These are phyloP conservation scores for Fusarium continuum DNA, from an alignment of 2,329 filamentous ascomycete genomes.

Conservation along the genomic window DNA sequence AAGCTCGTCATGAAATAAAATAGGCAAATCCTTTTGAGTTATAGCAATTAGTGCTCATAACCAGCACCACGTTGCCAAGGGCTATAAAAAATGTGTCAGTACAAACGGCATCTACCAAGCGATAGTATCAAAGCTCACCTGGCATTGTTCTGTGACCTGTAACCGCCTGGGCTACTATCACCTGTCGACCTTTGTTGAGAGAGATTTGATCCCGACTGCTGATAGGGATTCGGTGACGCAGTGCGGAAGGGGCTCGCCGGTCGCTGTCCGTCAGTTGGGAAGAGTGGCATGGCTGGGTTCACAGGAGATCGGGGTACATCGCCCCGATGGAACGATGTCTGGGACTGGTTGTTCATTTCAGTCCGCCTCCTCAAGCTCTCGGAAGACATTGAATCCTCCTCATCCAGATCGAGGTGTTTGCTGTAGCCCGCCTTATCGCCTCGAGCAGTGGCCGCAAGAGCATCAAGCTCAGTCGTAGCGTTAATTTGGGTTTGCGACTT, in stretches of 20 bases:
- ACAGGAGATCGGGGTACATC: conserved; percentile 50
- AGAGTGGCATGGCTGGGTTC: conserved; percentile 56
- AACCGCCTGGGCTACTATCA: conserved; percentile 47
- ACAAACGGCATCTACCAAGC: not conserved
- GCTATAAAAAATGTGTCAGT: conserved; percentile 44
- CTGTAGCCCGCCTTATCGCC: conserved; percentile 76
- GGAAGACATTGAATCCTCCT: conserved; percentile 54
- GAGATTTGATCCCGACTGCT: conserved; percentile 45
- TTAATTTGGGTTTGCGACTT: conserved; percentile 88
- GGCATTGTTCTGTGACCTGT: conserved; percentile 51
- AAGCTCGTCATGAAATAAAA: conserved; percentile 34
- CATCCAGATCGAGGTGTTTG: conserved; percentile 52
- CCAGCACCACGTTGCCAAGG: conserved; percentile 58
- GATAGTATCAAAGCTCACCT: conserved; percentile 45
- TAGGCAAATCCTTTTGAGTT: conserved; percentile 15
- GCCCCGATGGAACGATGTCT: conserved; percentile 45
- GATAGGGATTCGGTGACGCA: conserved; percentile 50
- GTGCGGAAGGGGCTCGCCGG: conserved; percentile 50
- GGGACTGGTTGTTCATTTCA: conserved; percentile 46
- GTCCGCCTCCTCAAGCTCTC: conserved; percentile 51
- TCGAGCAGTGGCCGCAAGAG: conserved; percentile 86
- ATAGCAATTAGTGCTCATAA: conserved; percentile 50
- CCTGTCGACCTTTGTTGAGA: conserved; percentile 46
- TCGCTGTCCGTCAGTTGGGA: conserved; percentile 51
- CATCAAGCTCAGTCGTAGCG: conserved; percentile 85